phyloP scores from a whole-genome alignment of 2,329 filamentous ascomycete genomes.

The Pseudocercospora fuligena region DNA sequence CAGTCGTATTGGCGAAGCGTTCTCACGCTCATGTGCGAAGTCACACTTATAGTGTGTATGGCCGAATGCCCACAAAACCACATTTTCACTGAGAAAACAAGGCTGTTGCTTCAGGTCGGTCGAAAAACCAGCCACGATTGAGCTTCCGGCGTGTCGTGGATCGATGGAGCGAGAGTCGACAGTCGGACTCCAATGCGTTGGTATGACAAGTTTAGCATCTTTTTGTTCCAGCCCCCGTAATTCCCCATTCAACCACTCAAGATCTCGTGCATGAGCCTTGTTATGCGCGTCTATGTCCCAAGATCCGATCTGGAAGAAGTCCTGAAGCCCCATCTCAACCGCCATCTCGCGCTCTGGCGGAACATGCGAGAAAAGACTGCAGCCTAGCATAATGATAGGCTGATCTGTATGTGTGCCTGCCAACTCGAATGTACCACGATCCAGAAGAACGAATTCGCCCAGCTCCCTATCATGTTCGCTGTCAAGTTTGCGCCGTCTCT shows the following conservation, averaged over 20 bases:
- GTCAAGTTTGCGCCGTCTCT: neutral
- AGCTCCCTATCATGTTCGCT: conserved; percentile 30
- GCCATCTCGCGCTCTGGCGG: conserved; percentile 13
- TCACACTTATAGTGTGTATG: conserved; percentile 28
- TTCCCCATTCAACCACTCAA: conserved; percentile 51
- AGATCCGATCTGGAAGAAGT: conserved; percentile 31
- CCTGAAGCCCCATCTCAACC: conserved; percentile 20
- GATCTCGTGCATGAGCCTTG: conserved; percentile 45
- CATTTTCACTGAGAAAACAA: conserved; percentile 14
- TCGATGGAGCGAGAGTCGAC: conserved; percentile 42
- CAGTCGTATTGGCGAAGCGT: conserved; percentile 10
- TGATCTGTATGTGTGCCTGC: conserved; percentile 14
- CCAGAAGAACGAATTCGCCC: conserved; percentile 50
- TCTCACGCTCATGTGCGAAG: conserved; percentile 7
- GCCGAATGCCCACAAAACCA: conserved; percentile 24
- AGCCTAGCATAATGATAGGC: conserved; percentile 42
- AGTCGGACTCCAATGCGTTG: conserved; percentile 53
- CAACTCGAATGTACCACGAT: conserved; percentile 32
- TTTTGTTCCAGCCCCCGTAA: conserved; percentile 49
- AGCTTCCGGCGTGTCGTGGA: conserved; percentile 38
- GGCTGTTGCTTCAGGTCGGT: conserved; percentile 18
- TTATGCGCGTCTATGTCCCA: conserved; percentile 50
- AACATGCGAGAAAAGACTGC: conserved; percentile 34
- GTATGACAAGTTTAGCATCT: conserved; percentile 44
- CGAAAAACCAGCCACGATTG: conserved; percentile 18